Conservation (phyloP, 495 filamentous ascomycete genomes). For the Neurospora tetraspora region DNA sequence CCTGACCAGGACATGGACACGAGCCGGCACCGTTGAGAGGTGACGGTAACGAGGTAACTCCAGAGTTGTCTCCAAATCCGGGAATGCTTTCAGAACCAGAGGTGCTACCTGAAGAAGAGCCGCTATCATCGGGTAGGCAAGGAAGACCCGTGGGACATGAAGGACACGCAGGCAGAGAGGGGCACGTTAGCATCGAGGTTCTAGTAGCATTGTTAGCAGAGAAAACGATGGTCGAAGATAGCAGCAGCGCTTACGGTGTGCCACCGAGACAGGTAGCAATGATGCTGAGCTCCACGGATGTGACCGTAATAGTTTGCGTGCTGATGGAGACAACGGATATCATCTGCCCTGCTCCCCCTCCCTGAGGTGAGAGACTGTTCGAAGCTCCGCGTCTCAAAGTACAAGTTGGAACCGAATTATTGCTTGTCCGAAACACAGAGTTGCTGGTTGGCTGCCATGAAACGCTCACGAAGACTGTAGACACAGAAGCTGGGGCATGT, state of each 20-base stretch:
- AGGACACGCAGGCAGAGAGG: not conserved
- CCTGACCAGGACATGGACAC: conserved; percentile 27
- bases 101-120: not conserved
- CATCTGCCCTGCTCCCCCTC: not conserved
- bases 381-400: not conserved
- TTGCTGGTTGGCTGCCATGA: not conserved
- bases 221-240: not conserved
- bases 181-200: not conserved
- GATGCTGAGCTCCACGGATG: conserved; percentile 2
- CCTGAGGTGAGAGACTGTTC: not conserved
- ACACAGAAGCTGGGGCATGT: not conserved
- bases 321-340: not conserved
- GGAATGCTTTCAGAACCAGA: not conserved
- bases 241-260: not conserved
- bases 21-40: not conserved
- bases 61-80: not conserved
- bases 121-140: not conserved
- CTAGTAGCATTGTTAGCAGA: conserved; percentile 1
- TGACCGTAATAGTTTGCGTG: not conserved
- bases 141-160: not conserved
- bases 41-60: not conserved
- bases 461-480: not conserved
- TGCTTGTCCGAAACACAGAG: not conserved
- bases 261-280: conserved; percentile 3
- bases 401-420: not conserved